phyloP scores from a whole-genome alignment of 1,284 basidiomycete genomes.

The Marasmius tenuissimus region DNA sequence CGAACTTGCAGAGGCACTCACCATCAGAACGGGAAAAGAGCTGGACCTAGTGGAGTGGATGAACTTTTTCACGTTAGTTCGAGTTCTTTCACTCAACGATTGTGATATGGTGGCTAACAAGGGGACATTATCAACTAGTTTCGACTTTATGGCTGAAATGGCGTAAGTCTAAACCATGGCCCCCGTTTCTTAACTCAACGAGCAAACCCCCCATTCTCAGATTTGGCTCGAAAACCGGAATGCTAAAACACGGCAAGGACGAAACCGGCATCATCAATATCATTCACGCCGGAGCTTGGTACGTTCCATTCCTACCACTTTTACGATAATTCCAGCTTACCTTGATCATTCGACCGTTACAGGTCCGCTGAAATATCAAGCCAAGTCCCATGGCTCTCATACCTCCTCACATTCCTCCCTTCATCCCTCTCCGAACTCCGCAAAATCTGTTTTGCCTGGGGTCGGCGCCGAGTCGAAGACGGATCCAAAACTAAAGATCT shows the following conservation, averaged over 20 bases:
- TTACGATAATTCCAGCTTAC: background rate
- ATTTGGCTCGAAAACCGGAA: constrained; percentile 50
- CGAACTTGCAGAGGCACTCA: too few species aligned
- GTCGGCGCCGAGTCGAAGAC: constrained; percentile 24
- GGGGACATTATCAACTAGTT: constrained; percentile 34
- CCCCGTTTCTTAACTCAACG: too few species aligned
- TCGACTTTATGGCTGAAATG: constrained; percentile 66
- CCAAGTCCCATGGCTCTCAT: constrained; percentile 35
- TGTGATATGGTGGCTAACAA: too few species aligned
- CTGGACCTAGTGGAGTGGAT: too few species aligned
- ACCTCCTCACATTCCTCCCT: constrained; percentile 26
- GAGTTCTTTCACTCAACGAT: constrained; percentile 28
- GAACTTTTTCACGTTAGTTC: too few species aligned
- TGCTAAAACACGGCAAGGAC: constrained; percentile 36
- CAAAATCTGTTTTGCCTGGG: constrained; percentile 28
- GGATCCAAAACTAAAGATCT: constrained; percentile 38
- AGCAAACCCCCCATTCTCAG: constrained; percentile 26
- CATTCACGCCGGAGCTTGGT: constrained; percentile 31
- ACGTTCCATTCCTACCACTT: too few species aligned
- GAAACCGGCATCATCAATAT: constrained; percentile 33
- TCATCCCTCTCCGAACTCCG: constrained; percentile 30
- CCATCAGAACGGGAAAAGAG: too few species aligned
- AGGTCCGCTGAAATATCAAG: constrained; percentile 34
- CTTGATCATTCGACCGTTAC: background rate
- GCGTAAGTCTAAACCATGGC: constrained; percentile 38